A percentile compares a stretch with the other conserved stretches of the same genome.
These are phyloP conservation scores for Fraxinus dipetala DNA, from an alignment of 305 asterid species.

Conservation along the genomic window DNA sequence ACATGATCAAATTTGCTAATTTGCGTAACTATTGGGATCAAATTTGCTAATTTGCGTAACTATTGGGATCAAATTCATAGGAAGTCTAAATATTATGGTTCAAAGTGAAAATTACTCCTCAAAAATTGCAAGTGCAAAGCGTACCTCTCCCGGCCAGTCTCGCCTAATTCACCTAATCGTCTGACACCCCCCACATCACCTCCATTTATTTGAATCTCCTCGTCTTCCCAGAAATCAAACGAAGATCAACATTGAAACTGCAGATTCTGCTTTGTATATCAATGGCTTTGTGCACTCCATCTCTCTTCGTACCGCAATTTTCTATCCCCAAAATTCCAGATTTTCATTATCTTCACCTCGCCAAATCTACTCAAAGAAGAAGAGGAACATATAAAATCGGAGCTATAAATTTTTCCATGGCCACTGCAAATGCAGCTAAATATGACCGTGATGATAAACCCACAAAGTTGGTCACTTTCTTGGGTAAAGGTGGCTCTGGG, in stretches of 20 bases:
- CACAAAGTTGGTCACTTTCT: slow-evolving; percentile 68
- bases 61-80: not conserved
- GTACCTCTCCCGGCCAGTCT: not conserved
- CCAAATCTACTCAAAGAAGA: slow-evolving; percentile 14
- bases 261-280: slow-evolving; percentile 10
- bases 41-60: not conserved
- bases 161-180: not conserved
- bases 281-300: slow-evolving; percentile 37
- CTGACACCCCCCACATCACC: not conserved
- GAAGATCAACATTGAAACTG: slow-evolving; percentile 17
- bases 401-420: slow-evolving; percentile 29
- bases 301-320: slow-evolving; percentile 24
- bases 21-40: not conserved
- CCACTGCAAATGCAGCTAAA: slow-evolving; percentile 39
- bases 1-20: not conserved
- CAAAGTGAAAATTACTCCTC: not conserved
- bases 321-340: slow-evolving; percentile 10
- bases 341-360: slow-evolving; percentile 28
- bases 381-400: slow-evolving; percentile 27
- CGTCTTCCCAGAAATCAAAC: not conserved
- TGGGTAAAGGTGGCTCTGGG: slow-evolving; percentile 83
- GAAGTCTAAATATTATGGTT: not conserved
- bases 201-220: not conserved
- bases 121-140: not conserved
- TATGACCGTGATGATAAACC: slow-evolving; percentile 36